A percentile compares a stretch with the other conserved stretches of the same genome.
These are phyloP conservation scores for Pachyrhizus erosus DNA, from an alignment of 306 rosid species.

Conservation along the genomic window DNA sequence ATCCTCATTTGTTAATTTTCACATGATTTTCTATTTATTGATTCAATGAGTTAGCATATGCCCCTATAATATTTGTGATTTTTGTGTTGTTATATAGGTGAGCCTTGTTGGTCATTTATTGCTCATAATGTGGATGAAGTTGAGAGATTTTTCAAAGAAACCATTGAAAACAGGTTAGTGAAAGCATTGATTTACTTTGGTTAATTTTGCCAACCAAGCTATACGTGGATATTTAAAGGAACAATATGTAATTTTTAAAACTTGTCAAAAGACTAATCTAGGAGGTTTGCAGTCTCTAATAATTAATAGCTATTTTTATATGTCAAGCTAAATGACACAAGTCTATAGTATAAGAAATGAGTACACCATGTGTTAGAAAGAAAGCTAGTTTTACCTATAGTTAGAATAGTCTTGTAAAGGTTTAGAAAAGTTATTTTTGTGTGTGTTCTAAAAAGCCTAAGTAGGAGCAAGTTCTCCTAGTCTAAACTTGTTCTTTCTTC, in stretches of 20 bases:
- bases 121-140: conserved; percentile 82
- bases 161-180: conserved; percentile 84
- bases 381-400: too few species aligned
- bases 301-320: too few species aligned
- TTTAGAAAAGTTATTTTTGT: too few species aligned
- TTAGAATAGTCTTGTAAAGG: too few species aligned
- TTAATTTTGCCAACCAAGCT: not conserved
- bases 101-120: conserved; percentile 81
- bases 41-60: conserved; percentile 26
- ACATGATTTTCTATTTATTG: conserved; percentile 5
- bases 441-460: too few species aligned
- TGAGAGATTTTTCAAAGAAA: conserved; percentile 83
- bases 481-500: too few species aligned
- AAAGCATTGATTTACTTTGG: conserved; percentile 11
- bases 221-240: conserved; percentile 17
- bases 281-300: too few species aligned
- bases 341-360: too few species aligned
- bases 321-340: too few species aligned
- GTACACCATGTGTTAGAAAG: too few species aligned
- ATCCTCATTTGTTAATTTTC: conserved; percentile 35
- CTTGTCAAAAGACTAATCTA: too few species aligned
- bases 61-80: conserved; percentile 7
- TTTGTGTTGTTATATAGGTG: conserved; percentile 64
- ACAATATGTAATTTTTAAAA: not conserved
- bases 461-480: too few species aligned